Conservation (phyloP, 345 rosid species). For the Dimocarpus longan region DNA sequence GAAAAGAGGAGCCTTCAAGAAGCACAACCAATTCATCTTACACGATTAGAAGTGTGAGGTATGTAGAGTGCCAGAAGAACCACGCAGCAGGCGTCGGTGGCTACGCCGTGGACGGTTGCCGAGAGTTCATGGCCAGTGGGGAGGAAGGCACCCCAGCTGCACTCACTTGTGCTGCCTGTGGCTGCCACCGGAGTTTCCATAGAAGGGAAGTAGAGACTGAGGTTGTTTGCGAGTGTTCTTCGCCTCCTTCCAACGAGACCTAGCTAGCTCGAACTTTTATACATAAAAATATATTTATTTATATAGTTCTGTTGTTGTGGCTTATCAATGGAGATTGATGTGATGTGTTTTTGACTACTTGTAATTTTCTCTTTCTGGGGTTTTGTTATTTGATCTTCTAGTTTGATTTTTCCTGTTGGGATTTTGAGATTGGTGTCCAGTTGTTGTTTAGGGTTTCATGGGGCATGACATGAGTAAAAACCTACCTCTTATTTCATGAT, state of each 20-base stretch:
- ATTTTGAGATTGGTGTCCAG: not conserved
- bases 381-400: not conserved
- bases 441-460: constrained; percentile 15
- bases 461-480: not conserved
- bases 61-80: constrained; percentile 80
- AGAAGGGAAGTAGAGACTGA: constrained; percentile 66
- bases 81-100: constrained; percentile 76
- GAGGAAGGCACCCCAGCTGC: constrained; percentile 51
- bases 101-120: constrained; percentile 77
- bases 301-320: not conserved
- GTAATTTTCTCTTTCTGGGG: not conserved
- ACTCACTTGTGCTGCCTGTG: constrained; percentile 77
- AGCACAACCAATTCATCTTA: constrained; percentile 39
- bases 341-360: constrained; percentile 15
- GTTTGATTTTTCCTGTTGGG: not conserved
- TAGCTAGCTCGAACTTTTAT: not conserved
- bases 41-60: constrained; percentile 52
- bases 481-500: not conserved
- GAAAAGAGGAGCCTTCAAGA: constrained; percentile 57
- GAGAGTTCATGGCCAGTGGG: constrained; percentile 80
- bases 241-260: constrained; percentile 40
- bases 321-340: constrained; percentile 6
- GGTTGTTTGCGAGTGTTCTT: constrained; percentile 60
- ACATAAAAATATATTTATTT: too few relatives aligned
- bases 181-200: constrained; percentile 75